Percentiles rank a stretch among this genome's conserved stretches.
Evolutionary conservation across 1,139 yeast species (phyloP).

Genomic region (Insectozyma bohioensis): DNA sequence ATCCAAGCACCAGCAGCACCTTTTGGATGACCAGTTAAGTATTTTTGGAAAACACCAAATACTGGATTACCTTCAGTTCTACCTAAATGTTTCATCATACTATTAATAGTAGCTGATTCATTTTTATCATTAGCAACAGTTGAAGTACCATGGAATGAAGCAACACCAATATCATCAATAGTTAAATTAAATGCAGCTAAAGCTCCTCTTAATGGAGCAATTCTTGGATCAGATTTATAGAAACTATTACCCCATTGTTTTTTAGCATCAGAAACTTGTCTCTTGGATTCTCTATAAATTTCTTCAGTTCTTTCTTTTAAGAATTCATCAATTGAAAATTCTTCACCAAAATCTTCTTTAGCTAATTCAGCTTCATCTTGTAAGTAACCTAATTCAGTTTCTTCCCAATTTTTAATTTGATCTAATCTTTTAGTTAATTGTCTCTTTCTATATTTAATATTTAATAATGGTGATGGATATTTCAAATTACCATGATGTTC

Average conservation of each 20-base stretch:
- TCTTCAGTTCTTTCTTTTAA: conserved; percentile 84
- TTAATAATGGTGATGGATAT: conserved; percentile 78
- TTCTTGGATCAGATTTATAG: conserved; percentile 87
- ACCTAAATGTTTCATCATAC: conserved; percentile 93
- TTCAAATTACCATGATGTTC: conserved; percentile 85
- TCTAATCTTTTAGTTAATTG: conserved; percentile 78
- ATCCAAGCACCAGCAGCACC: conserved; percentile 99
- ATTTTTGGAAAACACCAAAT: conserved; percentile 97
- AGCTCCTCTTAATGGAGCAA: conserved; percentile 96
- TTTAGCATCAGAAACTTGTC: conserved; percentile 87
- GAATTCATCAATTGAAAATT: conserved; percentile 54
- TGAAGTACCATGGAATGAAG: conserved; percentile 99
- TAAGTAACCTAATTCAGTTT: conserved; percentile 64
- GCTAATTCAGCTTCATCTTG: conserved; percentile 53
- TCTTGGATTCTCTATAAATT: conserved; percentile 78
- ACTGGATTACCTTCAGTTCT: conserved; percentile 98
- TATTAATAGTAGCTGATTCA: conserved; percentile 86
- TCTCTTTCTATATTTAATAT: conserved; percentile 91
- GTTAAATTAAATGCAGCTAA: conserved; percentile 91
- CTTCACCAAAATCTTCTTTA: conserved; percentile 64
- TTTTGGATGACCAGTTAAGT: conserved; percentile 99
- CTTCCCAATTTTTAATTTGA: conserved; percentile 85
- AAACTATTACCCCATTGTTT: conserved; percentile 95
- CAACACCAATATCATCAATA: conserved; percentile 92
- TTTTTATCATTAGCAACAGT: conserved; percentile 98